phyloP scores from a whole-genome alignment of 192 early-diverging fungal species.

The Phycomyces nitens region DNA sequence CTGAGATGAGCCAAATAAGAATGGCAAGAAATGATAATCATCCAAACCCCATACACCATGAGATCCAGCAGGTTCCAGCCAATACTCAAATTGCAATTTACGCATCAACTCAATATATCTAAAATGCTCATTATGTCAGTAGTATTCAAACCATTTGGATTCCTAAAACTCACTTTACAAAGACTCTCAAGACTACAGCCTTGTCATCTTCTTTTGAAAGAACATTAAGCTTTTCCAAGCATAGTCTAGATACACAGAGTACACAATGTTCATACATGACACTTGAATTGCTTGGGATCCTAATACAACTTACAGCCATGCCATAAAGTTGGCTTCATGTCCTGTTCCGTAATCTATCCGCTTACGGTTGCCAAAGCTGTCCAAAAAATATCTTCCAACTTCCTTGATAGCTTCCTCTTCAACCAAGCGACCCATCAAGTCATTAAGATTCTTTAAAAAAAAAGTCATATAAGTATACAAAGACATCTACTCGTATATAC shows the following conservation, averaged over 20 bases:
- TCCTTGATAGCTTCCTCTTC: conserved; percentile 44
- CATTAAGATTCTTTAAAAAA: conserved; percentile 13
- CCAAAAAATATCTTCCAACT: conserved; percentile 71
- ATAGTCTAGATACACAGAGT: conserved; percentile 46
- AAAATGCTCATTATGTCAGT: conserved; percentile 4
- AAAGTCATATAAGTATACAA: background rate
- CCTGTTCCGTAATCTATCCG: conserved; percentile 98
- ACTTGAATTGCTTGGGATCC: background rate
- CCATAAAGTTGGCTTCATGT: conserved; percentile 91
- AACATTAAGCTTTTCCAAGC: conserved; percentile 71
- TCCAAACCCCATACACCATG: conserved; percentile 99
- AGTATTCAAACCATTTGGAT: background rate
- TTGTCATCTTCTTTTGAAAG: conserved; percentile 66
- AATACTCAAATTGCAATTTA: conserved; percentile 85
- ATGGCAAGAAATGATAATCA: conserved; percentile 97
- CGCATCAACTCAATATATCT: conserved; percentile 89
- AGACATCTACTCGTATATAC: background rate
- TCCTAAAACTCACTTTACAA: conserved; percentile 50
- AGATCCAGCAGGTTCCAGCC: conserved; percentile 95
- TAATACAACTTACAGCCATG: conserved; percentile 60
- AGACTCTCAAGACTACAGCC: conserved; percentile 75
- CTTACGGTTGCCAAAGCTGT: conserved; percentile 86
- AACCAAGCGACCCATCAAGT: conserved; percentile 13
- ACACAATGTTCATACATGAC: background rate
- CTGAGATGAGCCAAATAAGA: conserved; percentile 88